phyloP scores from a whole-genome alignment of 345 rosid species.

The Citrus medica region DNA sequence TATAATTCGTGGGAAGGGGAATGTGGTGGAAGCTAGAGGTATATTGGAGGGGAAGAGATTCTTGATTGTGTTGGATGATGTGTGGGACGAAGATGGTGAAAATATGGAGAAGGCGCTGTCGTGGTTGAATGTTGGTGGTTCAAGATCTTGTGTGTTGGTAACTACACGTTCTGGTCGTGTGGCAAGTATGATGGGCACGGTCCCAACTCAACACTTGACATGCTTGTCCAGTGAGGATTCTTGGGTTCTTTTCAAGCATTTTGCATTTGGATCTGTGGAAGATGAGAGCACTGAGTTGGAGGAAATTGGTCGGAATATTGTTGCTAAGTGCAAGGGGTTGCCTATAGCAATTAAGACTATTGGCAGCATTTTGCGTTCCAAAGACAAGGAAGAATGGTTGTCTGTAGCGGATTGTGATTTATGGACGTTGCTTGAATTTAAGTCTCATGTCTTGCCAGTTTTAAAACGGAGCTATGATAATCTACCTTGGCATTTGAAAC shows the following conservation, averaged over 20 bases:
- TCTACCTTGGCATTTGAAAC: conserved; percentile 22
- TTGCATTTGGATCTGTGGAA: neutral
- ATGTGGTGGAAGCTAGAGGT: neutral
- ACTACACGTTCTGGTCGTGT: conserved; percentile 4
- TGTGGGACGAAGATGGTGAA: conserved; percentile 14
- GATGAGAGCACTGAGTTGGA: neutral
- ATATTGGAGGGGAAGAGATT: conserved; percentile 14
- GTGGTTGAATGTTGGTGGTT: neutral
- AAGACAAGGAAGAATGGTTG: conserved; percentile 9
- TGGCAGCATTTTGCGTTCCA: conserved; percentile 4
- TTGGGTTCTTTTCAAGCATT: conserved; percentile 13
- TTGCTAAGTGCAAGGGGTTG: conserved; percentile 15
- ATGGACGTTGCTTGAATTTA: conserved; percentile 11
- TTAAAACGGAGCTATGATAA: conserved; percentile 18
- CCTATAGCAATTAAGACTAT: conserved; percentile 20
- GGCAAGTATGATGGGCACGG: neutral
- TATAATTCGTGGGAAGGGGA: no score
- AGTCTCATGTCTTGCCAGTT: conserved; percentile 10
- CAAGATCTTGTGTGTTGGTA: conserved; percentile 13
- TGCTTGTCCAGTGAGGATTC: conserved; percentile 14
- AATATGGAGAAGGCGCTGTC: neutral
- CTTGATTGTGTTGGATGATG: conserved; percentile 23
- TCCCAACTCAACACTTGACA: neutral
- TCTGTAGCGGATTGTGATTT: neutral
- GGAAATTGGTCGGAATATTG: conserved; percentile 5